phyloP scores from a whole-genome alignment of 2,329 filamentous ascomycete genomes.

The Neopestalotiopsis sp. region DNA sequence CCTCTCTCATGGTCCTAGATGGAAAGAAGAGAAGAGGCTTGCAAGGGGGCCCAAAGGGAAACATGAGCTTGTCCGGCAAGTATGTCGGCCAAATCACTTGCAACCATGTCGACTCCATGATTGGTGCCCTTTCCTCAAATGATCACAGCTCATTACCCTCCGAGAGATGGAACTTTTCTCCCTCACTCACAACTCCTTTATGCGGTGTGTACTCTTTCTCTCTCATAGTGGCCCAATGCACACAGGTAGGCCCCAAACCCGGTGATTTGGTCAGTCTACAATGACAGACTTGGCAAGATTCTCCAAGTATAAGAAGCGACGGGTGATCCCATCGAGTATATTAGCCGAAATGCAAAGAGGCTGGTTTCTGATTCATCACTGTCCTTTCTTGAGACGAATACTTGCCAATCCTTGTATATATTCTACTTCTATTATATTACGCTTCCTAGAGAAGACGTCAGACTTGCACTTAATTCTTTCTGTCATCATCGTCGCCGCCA shows the following conservation, averaged over 20 bases:
- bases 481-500: not conserved
- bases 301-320: not conserved
- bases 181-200: not conserved
- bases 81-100: conserved; percentile 17
- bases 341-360: conserved; percentile 1
- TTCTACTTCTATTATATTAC: conserved; percentile 6
- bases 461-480: too few species aligned
- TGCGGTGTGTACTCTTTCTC: not conserved
- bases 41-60: not conserved
- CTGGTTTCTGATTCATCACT: not conserved
- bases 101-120: conserved; percentile 5
- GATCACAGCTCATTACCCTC: conserved; percentile 7
- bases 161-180: not conserved
- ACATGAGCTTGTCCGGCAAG: conserved; percentile 7
- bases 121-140: conserved; percentile 13
- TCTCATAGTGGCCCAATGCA: not conserved
- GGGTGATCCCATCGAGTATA: conserved; percentile 2
- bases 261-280: not conserved
- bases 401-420: conserved; percentile 5
- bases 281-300: not conserved
- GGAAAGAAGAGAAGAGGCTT: not conserved
- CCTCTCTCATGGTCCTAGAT: not conserved
- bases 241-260: not conserved
- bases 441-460: not conserved
- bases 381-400: not conserved